phyloP scores from a whole-genome alignment of 176 grass and related monocot species.

The Musa beccarii region DNA sequence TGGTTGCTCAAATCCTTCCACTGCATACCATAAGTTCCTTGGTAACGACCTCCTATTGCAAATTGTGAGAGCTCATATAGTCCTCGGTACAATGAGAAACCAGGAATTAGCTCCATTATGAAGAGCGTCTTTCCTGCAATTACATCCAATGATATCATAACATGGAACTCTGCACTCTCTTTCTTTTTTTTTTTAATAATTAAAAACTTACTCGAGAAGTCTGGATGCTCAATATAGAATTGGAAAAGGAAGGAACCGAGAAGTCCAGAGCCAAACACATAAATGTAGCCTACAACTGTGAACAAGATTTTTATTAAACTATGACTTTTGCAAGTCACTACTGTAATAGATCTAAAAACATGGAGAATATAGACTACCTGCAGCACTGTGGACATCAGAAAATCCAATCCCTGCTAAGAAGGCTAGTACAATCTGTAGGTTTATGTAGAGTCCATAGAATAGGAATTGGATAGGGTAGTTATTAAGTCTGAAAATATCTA shows the following conservation, averaged over 20 bases:
- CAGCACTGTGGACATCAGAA: constrained; percentile 43
- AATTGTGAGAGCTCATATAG: constrained; percentile 63
- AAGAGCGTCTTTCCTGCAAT: constrained; percentile 24
- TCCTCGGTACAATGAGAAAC: constrained; percentile 63
- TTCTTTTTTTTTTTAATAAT: neutral
- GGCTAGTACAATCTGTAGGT: constrained; percentile 59
- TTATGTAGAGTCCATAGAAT: constrained; percentile 49
- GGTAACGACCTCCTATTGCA: constrained; percentile 34
- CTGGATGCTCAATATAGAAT: constrained; percentile 4
- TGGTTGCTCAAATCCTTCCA: constrained; percentile 44
- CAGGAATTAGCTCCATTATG: constrained; percentile 56
- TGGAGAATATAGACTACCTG: constrained; percentile 20
- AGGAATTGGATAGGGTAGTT: constrained; percentile 41
- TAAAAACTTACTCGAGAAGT: constrained; percentile 9
- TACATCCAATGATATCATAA: neutral
- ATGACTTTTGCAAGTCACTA: neutral
- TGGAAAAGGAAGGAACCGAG: constrained; percentile 12
- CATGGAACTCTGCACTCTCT: neutral
- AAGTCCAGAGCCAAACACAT: constrained; percentile 35
- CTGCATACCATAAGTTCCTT: constrained; percentile 34
- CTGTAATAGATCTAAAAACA: neutral
- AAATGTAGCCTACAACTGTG: constrained; percentile 54
- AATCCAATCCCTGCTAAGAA: constrained; percentile 46
- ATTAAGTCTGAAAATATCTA: constrained; percentile 51
- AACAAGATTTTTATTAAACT: neutral